Evolutionary conservation across 257 asterid genomes (phyloP), one percentile per base, ranked within the genome.

Genomic region (Plantago elongata): DNA sequence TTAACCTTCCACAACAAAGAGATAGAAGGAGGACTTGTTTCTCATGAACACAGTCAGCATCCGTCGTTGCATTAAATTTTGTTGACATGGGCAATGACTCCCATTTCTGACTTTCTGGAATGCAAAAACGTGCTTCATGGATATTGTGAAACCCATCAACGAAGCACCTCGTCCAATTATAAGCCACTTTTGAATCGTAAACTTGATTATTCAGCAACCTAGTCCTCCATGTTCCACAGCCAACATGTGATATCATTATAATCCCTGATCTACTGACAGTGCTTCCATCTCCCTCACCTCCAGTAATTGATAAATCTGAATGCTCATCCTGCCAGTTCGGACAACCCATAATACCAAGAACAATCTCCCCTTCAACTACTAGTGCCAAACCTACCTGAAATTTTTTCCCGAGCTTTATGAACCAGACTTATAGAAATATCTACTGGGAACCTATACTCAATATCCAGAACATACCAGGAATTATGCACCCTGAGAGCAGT

Each of bases 311-410:
- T 52, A 7, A 29, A 14, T 75, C 69, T 42, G 81, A 72, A 66
- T 71, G 61, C 27, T 66, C 72, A 37, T 71, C 82, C 58, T 47
- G 78, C 99, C 99, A 92, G 74, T 89, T 84, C 0, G 99, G 99
- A 74, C 99, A 89, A 63, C 97, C 96, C 97, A 92, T 89, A 61
- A 89, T 95, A 49, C 99, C 99, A 73, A 92, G 74, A 65, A 83
- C 97, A 74, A 86, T 83, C 75, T 92, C 79, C 34, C 96, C 99
- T 64, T 86, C 79, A 72, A 86, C 93, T 38, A 89, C 87, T 64
- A 92, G 89, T 72, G 99, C 95, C 85, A 92, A 77, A 57, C 99
- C 99, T 12, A 89, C 95, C 99, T 92, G 81, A 76, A 77, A 79
- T 62, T 56, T 50, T 59, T 64, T 55, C 52, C 37, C 62, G 30